Evolutionary conservation across 2,329 filamentous ascomycete species (phyloP).

Genomic region (Pseudopithomyces chartarum): DNA sequence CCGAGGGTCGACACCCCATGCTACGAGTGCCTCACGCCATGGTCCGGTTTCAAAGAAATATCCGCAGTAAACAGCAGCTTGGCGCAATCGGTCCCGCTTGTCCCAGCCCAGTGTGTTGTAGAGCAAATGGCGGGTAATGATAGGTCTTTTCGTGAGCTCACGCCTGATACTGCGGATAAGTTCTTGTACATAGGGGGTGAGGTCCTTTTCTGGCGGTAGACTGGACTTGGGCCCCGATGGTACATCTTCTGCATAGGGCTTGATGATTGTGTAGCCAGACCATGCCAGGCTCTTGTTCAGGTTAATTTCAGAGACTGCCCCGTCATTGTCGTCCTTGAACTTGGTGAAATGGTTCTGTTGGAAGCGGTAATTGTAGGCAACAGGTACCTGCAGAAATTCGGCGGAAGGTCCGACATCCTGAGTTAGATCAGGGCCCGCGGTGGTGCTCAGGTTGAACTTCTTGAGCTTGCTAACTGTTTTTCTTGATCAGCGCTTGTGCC

Average conservation of each 20-base stretch:
- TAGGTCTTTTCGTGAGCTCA: conserved; percentile 74
- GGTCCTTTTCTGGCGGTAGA: conserved; percentile 55
- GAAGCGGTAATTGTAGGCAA: conserved; percentile 77
- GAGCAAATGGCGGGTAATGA: conserved; percentile 85
- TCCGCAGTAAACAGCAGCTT: conserved; percentile 80
- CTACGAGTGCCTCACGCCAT: conserved; percentile 86
- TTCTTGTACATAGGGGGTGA: conserved; percentile 64
- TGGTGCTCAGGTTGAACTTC: conserved; percentile 60
- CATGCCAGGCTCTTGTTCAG: conserved; percentile 32
- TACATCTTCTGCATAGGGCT: conserved; percentile 65
- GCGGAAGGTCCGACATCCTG: conserved; percentile 79
- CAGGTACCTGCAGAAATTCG: conserved; percentile 72
- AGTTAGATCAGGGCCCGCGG: conserved; percentile 60
- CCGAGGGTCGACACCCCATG: conserved; percentile 85
- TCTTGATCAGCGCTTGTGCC: background rate
- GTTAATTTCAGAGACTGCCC: conserved; percentile 28
- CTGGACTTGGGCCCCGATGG: conserved; percentile 66
- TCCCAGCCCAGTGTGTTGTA: conserved; percentile 70
- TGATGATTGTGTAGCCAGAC: conserved; percentile 54
- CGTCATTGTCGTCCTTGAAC: conserved; percentile 51
- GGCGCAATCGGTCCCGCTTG: conserved; percentile 65
- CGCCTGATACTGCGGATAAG: conserved; percentile 68
- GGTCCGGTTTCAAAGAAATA: conserved; percentile 94
- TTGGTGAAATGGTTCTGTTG: conserved; percentile 83
- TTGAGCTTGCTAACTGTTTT: conserved; percentile 62